Evolutionary conservation across 2,329 filamentous ascomycete species (phyloP).

Genomic region (Penicillium occitanis): DNA sequence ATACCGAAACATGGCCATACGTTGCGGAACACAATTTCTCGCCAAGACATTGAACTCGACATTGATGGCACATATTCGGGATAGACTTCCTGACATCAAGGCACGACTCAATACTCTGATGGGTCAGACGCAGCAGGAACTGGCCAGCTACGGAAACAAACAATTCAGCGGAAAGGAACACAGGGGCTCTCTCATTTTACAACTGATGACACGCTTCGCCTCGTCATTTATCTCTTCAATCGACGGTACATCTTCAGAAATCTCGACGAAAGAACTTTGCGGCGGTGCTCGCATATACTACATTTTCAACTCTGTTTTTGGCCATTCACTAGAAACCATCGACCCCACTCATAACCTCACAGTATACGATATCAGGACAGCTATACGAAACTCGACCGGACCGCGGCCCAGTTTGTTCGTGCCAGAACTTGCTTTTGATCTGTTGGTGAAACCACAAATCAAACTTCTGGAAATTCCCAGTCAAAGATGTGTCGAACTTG

Average conservation of each 20-base stretch:
- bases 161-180: constrained; percentile 98
- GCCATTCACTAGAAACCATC: constrained; percentile 91
- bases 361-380: constrained; percentile 90
- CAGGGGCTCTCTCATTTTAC: constrained; percentile 87
- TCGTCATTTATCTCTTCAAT: constrained; percentile 98
- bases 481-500: constrained; percentile 93
- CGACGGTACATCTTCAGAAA: constrained; percentile 96
- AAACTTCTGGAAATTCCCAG: constrained; percentile 93
- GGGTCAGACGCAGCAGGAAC: constrained; percentile 98
- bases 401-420: constrained; percentile 95
- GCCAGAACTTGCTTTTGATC: constrained; percentile 94
- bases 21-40: constrained; percentile 90
- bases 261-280: constrained; percentile 96
- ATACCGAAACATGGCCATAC: constrained; percentile 90
- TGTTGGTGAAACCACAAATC: constrained; percentile 97
- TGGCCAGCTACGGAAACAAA: constrained; percentile 96
- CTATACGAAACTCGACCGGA: constrained; percentile 96
- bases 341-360: constrained; percentile 95
- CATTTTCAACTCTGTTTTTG: constrained; percentile 98
- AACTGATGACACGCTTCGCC: constrained; percentile 97
- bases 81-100: constrained; percentile 95
- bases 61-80: constrained; percentile 93
- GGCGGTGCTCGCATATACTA: constrained; percentile 96
- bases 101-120: constrained; percentile 95
- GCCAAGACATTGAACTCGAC: constrained; percentile 95